These are phyloP conservation scores for Lactarius indigo DNA, from an alignment of 768 basidiomycete genomes.

Conservation along the genomic window DNA sequence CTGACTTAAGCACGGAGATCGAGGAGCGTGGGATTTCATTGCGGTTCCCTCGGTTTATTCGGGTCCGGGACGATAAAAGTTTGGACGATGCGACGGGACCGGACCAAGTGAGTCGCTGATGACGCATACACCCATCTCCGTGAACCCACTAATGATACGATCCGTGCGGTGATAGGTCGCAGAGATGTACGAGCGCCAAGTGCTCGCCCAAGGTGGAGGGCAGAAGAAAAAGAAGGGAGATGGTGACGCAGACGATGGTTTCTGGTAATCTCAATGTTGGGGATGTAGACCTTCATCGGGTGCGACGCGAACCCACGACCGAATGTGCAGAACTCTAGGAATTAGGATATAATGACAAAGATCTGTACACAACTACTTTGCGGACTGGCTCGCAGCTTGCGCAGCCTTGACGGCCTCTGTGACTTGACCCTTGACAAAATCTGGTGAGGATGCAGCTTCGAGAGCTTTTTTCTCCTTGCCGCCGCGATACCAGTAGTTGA, in stretches of 20 bases:
- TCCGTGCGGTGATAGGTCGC: slow-evolving; percentile 54
- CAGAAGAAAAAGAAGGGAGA: slow-evolving; percentile 65
- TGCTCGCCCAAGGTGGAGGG: slow-evolving; percentile 68
- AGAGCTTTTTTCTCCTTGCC: slow-evolving; percentile 67
- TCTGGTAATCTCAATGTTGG: slow-evolving; percentile 51
- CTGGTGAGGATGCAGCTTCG: slow-evolving; percentile 15
- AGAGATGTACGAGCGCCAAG: slow-evolving; percentile 92
- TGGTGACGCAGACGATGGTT: slow-evolving; percentile 67
- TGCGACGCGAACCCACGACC: slow-evolving; percentile 1
- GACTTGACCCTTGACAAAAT: slow-evolving; percentile 38
- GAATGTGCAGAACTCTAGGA: slow-evolving; percentile 11
- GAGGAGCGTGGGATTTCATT: slow-evolving; percentile 92
- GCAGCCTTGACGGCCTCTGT: slow-evolving; percentile 50
- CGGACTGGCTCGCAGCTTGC: slow-evolving; percentile 18
- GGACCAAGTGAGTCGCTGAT: slow-evolving; percentile 66
- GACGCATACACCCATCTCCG: not conserved
- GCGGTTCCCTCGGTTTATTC: slow-evolving; percentile 93
- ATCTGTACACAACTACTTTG: slow-evolving; percentile 17
- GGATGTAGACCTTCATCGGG: not conserved
- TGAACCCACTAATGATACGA: slow-evolving; percentile 17
- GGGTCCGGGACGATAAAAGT: slow-evolving; percentile 88
- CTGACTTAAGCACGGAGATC: slow-evolving; percentile 41
- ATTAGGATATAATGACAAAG: slow-evolving; percentile 20
- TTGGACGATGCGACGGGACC: slow-evolving; percentile 90
- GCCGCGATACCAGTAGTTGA: slow-evolving; percentile 88